phyloP scores from a whole-genome alignment of 2,329 filamentous ascomycete species.

The Sarocladium kiliense region DNA sequence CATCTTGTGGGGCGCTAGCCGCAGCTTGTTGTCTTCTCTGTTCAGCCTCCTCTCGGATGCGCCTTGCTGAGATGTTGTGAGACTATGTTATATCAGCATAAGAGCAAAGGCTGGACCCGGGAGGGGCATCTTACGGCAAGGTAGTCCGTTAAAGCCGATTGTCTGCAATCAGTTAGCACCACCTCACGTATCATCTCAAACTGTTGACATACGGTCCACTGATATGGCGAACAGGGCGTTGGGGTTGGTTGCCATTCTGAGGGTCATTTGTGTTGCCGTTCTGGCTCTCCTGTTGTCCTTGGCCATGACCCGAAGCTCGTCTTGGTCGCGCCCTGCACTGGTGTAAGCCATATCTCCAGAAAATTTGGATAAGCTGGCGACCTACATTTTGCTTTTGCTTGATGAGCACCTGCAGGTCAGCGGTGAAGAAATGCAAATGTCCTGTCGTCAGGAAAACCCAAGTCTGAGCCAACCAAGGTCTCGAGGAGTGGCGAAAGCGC shows the following conservation, averaged over 20 bases:
- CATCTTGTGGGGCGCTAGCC: constrained; percentile 12
- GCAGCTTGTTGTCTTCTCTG: constrained; percentile 37
- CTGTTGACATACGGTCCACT: constrained; percentile 30
- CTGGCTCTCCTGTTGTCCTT: constrained; percentile 15
- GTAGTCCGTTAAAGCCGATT: constrained; percentile 50
- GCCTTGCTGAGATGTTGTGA: constrained; percentile 63
- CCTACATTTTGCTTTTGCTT: background rate
- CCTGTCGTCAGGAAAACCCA: no score
- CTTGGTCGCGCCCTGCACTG: constrained; percentile 12
- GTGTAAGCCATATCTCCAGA: background rate
- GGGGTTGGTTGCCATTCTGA: constrained; percentile 2
- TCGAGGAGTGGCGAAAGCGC: background rate
- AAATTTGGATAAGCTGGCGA: background rate
- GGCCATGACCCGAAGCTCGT: constrained; percentile 16
- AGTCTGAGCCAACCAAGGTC: no score
- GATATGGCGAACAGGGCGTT: constrained; percentile 26
- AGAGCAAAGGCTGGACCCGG: background rate
- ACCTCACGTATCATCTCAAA: background rate
- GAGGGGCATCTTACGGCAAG: constrained; percentile 35
- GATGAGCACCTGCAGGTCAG: no score
- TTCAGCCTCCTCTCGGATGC: constrained; percentile 47
- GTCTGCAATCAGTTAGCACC: constrained; percentile 23
- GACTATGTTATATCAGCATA: constrained; percentile 36
- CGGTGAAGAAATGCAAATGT: no score
- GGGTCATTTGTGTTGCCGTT: constrained; percentile 12